phyloP scores from a whole-genome alignment of 2,329 filamentous ascomycete genomes.

The Botrytis medusae region DNA sequence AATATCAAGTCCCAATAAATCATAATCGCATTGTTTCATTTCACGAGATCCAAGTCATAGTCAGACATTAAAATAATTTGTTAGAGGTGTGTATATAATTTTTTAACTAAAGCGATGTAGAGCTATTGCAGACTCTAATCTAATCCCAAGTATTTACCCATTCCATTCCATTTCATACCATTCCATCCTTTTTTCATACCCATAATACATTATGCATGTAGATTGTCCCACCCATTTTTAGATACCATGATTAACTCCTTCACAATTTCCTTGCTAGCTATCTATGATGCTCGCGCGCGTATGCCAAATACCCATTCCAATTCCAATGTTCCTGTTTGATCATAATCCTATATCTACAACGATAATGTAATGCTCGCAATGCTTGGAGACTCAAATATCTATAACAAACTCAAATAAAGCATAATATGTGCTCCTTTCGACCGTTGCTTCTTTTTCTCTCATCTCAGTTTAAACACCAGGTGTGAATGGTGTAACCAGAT shows the following conservation, averaged over 20 bases:
- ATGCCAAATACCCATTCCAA: not conserved
- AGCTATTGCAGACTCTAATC: not conserved
- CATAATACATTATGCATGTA: not conserved
- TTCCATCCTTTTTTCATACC: not conserved
- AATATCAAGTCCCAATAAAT: not conserved
- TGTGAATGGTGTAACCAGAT: constrained; percentile 56
- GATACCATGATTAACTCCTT: not conserved
- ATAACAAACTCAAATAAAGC: not conserved
- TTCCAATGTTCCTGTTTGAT: not conserved
- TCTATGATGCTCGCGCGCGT: not conserved
- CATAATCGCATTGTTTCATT: not conserved
- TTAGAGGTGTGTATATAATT: not conserved
- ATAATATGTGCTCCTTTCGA: not conserved
- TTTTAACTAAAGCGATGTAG: not conserved
- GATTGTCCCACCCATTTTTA: not conserved
- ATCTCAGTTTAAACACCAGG: not conserved
- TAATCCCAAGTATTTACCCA: not conserved
- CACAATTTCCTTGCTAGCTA: not conserved
- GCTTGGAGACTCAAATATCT: not conserved
- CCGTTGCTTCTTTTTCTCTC: not conserved
- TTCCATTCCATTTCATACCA: not conserved
- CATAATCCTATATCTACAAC: constrained; percentile 4
- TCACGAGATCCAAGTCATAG: not conserved
- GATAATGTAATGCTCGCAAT: not conserved
- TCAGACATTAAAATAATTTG: no score